A percentile compares a stretch with the other conserved stretches of the same genome.
Evolutionary conservation across 352 stramenopile species (phyloP).

Genomic region (Pythium dissotocum): DNA sequence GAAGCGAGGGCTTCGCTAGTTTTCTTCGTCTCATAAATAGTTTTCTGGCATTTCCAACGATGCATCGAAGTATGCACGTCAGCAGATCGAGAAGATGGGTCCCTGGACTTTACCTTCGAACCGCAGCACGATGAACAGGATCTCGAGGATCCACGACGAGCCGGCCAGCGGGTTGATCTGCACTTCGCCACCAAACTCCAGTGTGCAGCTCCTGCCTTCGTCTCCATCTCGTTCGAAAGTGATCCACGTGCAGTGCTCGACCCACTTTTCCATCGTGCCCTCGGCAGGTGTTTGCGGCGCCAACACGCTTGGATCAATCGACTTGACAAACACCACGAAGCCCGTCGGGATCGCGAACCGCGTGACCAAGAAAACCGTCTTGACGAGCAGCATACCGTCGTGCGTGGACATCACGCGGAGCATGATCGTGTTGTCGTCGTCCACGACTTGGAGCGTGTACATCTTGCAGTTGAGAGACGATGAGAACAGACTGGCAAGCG

Average conservation of each 20-base stretch:
- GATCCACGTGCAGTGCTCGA: conserved; percentile 26
- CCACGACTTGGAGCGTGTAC: conserved; percentile 19
- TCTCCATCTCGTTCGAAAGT: conserved; percentile 20
- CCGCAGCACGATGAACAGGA: conserved; percentile 26
- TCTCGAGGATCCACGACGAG: conserved; percentile 26
- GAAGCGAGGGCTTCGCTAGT: too few relatives aligned
- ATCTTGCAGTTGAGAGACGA: conserved; percentile 9
- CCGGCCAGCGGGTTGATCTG: conserved; percentile 15
- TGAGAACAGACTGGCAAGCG: conserved; percentile 19
- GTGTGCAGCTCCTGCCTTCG: conserved; percentile 13
- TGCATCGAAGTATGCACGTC: too few relatives aligned
- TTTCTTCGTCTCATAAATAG: too few relatives aligned
- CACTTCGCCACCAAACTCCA: conserved; percentile 27
- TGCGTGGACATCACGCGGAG: conserved; percentile 20
- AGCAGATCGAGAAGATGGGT: conserved; percentile 19
- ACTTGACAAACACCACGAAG: conserved; percentile 17
- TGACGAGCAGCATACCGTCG: conserved; percentile 15
- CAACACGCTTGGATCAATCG: conserved; percentile 13
- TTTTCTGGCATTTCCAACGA: too few relatives aligned
- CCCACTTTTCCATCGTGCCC: conserved; percentile 18
- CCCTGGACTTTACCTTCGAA: conserved; percentile 19
- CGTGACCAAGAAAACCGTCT: conserved; percentile 25
- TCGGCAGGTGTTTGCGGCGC: background rate
- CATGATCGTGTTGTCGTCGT: conserved; percentile 28
- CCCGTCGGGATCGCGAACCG: conserved; percentile 17